Percentiles rank a stretch among this genome's conserved stretches.
These are phyloP conservation scores for Malassezia cuniculi DNA, from an alignment of 1,284 basidiomycete species.

Conservation along the genomic window DNA sequence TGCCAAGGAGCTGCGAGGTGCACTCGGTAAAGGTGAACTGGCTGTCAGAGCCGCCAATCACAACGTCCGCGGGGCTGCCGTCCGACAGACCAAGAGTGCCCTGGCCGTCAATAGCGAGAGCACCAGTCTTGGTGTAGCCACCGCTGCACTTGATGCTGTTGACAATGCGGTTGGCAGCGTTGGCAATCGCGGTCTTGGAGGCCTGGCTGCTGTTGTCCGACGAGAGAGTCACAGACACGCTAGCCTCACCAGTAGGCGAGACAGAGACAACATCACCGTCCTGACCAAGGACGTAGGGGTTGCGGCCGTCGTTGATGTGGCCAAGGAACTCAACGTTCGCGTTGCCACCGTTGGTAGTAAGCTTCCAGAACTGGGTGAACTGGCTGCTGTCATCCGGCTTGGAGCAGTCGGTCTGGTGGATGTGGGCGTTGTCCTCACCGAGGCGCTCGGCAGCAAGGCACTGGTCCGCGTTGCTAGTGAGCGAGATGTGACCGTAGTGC, in stretches of 20 bases:
- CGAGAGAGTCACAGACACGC: too few species aligned
- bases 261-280: too few species aligned
- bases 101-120: too few species aligned
- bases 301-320: too few species aligned
- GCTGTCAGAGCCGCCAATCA: background rate
- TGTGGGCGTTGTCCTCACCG: slow-evolving; percentile 1
- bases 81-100: too few species aligned
- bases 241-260: too few species aligned
- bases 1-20: slow-evolving; percentile 2
- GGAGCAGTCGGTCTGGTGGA: slow-evolving; percentile 5
- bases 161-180: slow-evolving; percentile 8
- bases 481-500: slow-evolving; percentile 10
- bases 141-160: slow-evolving; percentile 5
- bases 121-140: background rate
- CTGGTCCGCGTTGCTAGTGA: background rate
- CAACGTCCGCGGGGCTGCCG: slow-evolving; percentile 2
- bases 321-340: too few species aligned
- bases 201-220: too few species aligned
- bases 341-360: too few species aligned
- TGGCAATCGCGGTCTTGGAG: too few species aligned
- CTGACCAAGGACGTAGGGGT: too few species aligned
- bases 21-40: slow-evolving; percentile 9
- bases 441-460: slow-evolving; percentile 2
- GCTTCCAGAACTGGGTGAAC: slow-evolving; percentile 8
- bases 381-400: slow-evolving; percentile 11